Evolutionary conservation across 306 rosid genomes (phyloP), one percentile per base, ranked within the genome.

Genomic region (Quercus dentata): DNA sequence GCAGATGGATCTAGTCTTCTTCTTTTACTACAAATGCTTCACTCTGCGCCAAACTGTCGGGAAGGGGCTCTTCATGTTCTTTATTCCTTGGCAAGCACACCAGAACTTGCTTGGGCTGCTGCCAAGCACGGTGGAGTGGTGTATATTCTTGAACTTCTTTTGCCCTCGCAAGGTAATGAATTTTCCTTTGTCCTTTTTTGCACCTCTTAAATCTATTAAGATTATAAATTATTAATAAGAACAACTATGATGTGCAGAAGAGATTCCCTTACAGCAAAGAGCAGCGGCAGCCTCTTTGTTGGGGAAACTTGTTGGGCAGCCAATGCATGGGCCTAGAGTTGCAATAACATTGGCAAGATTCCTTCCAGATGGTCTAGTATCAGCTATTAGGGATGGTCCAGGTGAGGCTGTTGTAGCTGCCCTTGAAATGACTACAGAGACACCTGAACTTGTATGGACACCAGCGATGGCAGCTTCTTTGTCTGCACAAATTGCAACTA

Each of bases 91-190:
- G 99, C 99, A 85, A 89, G 97, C 87, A 95, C 99, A 23, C 85
- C 90, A 14, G 99, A 95, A 81, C 91, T 95, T 15, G 96, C 99
- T 73, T 95, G 99, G 99, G 97, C 99, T 71, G 98, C 97, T 85
- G 99, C 99, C 90, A 95, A 95, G 91, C 99, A 93, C 55, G 99
- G 99, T 46, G 99, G 99, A 74, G 98, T 95, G 33, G 96, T 95
- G 64, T 95, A 93, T 84, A 95, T 95, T 87, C 99, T 95, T 79
- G 92, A 91, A 86, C 85, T 95, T 86, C 97, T 95, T 64, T 87
- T 95, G 87, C 99, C 99, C 74, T 84, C 90, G 89, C 97, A 87
- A 79, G 99, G 99, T 95, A 91, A 75, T 38, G 58, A 72, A 65
- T 44, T 51, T 69, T 62, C 27, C 27, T 61, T 52, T 23, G 46